Evolutionary conservation across 139 green algal genomes (phyloP).

Genomic region (Chlamydomonas applanata): DNA sequence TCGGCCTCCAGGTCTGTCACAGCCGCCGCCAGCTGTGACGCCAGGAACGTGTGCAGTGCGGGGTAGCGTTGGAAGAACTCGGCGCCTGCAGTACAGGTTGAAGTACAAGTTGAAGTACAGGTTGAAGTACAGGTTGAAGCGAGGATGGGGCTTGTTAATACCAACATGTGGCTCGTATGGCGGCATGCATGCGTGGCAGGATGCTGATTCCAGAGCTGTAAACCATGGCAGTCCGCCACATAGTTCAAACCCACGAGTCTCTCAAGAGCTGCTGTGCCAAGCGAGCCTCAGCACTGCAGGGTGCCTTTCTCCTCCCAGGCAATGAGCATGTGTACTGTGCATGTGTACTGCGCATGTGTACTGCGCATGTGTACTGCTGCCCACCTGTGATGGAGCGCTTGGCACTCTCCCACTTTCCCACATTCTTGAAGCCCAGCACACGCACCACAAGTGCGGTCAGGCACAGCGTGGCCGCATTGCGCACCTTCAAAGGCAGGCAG

Average conservation of each 20-base stretch:
- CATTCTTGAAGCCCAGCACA: slow-evolving; percentile 82
- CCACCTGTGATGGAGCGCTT: slow-evolving; percentile 55
- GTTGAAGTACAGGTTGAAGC: too few species aligned
- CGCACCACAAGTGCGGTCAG: slow-evolving; percentile 73
- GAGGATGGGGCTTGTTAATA: too few species aligned
- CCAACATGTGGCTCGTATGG: too few species aligned
- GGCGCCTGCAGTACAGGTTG: slow-evolving; percentile 18
- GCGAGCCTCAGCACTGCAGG: slow-evolving; percentile 11
- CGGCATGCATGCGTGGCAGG: too few species aligned
- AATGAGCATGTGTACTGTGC: too few species aligned
- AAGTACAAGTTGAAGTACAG: too few species aligned
- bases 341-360: too few species aligned
- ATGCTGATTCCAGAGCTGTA: too few species aligned
- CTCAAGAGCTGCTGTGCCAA: neutral
- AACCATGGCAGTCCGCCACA: too few species aligned
- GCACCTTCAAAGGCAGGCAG: too few species aligned
- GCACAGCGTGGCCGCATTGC: slow-evolving; percentile 82
- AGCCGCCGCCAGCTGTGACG: slow-evolving; percentile 49
- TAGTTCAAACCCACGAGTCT: too few species aligned
- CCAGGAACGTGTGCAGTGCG: slow-evolving; percentile 78
- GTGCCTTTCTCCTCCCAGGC: too few species aligned
- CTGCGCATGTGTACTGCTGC: neutral
- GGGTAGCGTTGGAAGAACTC: slow-evolving; percentile 89
- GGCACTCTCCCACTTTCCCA: slow-evolving; percentile 26
- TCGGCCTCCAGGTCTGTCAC: slow-evolving; percentile 25